Evolutionary conservation across 148 eudicot genomes (phyloP).

Genomic region (Rhododendron mucronatum): DNA sequence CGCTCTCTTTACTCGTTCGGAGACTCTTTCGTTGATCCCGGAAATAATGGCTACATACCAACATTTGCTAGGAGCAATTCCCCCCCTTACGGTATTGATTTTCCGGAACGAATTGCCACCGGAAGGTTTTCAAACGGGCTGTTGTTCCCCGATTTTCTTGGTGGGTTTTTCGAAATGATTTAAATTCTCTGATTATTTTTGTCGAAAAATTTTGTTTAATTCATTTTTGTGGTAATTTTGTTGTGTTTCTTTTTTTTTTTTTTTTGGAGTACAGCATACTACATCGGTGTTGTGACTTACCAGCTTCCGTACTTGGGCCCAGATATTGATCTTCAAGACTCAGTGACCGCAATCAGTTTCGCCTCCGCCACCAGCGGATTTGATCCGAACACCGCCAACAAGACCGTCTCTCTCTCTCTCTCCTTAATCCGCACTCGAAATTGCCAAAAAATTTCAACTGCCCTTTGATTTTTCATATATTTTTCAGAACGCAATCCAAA

Average conservation of each 20-base stretch:
- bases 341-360: not conserved
- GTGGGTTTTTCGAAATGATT: not conserved
- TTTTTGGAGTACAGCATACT: not conserved
- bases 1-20: constrained; percentile 13
- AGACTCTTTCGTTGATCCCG: constrained; percentile 13
- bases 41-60: not conserved
- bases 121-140: constrained; percentile 11
- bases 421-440: not conserved
- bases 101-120: not conserved
- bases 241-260: not conserved
- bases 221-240: not conserved
- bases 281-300: not conserved
- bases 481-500: constrained; percentile 3
- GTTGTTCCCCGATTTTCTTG: constrained; percentile 13
- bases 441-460: not conserved
- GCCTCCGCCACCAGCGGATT: constrained; percentile 9
- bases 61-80: not conserved
- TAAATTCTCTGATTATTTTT: not conserved
- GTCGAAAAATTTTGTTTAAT: not conserved
- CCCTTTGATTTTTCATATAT: not conserved
- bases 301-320: constrained; percentile 6
- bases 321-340: not conserved
- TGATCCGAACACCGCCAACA: not conserved
- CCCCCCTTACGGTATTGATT: constrained; percentile 1
- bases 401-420: not conserved